Evolutionary conservation across 768 basidiomycete genomes (phyloP).

Genomic region (Lactarius psammicola): DNA sequence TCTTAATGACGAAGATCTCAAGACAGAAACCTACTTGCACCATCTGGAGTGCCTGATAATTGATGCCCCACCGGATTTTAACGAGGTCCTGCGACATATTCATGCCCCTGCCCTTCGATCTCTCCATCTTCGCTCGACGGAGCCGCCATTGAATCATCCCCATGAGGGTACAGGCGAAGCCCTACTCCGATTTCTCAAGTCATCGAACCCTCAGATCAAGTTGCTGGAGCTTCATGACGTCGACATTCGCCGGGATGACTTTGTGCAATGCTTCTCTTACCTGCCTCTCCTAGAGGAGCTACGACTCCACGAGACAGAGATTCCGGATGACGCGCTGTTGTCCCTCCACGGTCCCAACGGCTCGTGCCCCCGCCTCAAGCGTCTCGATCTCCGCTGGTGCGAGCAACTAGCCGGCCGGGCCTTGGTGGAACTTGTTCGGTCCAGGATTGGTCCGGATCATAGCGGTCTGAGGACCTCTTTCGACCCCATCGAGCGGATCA

Average conservation of each 20-base stretch:
- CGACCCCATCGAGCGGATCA: conserved; percentile 44
- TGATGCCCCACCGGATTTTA: conserved; percentile 36
- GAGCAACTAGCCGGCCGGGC: conserved; percentile 50
- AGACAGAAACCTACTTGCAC: conserved; percentile 30
- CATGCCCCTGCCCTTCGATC: conserved; percentile 39
- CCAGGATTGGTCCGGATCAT: conserved; percentile 34
- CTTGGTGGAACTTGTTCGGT: conserved; percentile 49
- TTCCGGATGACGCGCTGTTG: conserved; percentile 46
- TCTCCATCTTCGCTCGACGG: conserved; percentile 44
- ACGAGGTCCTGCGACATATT: conserved; percentile 34
- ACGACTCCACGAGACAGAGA: conserved; percentile 57
- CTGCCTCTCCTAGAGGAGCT: conserved; percentile 47
- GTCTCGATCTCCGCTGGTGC: conserved; percentile 61
- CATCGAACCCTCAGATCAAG: conserved; percentile 36
- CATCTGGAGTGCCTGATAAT: conserved; percentile 36
- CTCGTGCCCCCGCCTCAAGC: conserved; percentile 47
- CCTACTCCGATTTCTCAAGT: conserved; percentile 36
- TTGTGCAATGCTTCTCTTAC: conserved; percentile 37
- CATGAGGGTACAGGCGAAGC: conserved; percentile 37
- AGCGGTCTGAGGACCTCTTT: conserved; percentile 8
- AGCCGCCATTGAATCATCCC: conserved; percentile 36
- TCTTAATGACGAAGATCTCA: conserved; percentile 23
- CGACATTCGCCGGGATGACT: conserved; percentile 42
- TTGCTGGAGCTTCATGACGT: conserved; percentile 51
- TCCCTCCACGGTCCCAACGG: conserved; percentile 41